phyloP scores from a whole-genome alignment of 257 asterid species.

The Anisodus tanguticus region DNA sequence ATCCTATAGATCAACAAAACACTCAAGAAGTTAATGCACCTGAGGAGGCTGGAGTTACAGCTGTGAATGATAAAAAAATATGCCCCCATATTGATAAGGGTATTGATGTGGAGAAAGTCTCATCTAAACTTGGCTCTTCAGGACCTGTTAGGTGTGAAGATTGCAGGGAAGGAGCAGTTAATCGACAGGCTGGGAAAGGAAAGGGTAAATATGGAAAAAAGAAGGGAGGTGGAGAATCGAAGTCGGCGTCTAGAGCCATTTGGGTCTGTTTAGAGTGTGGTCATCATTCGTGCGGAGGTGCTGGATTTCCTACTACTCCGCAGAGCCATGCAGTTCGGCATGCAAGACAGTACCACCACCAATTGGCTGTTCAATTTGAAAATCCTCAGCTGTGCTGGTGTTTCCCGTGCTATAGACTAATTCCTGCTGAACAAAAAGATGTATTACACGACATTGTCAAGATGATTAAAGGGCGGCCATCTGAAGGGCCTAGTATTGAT shows the following conservation, averaged over 20 bases:
- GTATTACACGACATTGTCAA: constrained; percentile 60
- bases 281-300: constrained; percentile 84
- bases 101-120: constrained; percentile 60
- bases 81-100: constrained; percentile 75
- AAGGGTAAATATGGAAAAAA: constrained; percentile 68
- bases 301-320: constrained; percentile 75
- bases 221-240: constrained; percentile 59
- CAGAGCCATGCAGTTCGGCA: constrained; percentile 87
- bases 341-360: constrained; percentile 68
- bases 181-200: constrained; percentile 58
- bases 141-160: constrained; percentile 65
- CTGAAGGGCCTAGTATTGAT: constrained; percentile 52
- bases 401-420: constrained; percentile 60
- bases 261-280: constrained; percentile 93
- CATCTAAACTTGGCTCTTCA: constrained; percentile 54
- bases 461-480: constrained; percentile 55
- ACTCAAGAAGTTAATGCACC: constrained; percentile 42
- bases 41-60: constrained; percentile 43
- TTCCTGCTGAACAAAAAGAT: constrained; percentile 54
- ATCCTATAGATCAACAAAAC: constrained; percentile 35
- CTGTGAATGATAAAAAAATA: constrained; percentile 48
- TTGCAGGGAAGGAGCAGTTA: constrained; percentile 64
- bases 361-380: constrained; percentile 65
- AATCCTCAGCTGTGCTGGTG: constrained; percentile 80
- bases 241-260: constrained; percentile 57